These are phyloP conservation scores for Porogramme epimiltina DNA, from an alignment of 1,284 basidiomycete species.

Conservation along the genomic window DNA sequence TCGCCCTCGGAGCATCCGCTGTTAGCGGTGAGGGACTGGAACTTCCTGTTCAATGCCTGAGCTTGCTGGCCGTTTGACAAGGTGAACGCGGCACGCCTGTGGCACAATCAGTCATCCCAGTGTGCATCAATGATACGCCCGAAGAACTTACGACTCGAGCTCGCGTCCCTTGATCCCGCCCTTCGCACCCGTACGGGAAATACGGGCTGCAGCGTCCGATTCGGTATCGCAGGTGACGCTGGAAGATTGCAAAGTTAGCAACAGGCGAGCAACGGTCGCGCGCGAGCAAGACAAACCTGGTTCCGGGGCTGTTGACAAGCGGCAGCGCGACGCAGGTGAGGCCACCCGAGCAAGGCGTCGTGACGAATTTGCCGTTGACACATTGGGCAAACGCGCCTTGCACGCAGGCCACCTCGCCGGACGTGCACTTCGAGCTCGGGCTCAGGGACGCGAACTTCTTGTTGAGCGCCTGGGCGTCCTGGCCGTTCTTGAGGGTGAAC, in stretches of 20 bases:
- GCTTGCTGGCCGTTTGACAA: slow-evolving; percentile 29
- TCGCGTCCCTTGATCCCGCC: slow-evolving; percentile 17
- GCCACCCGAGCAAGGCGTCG: slow-evolving; percentile 42
- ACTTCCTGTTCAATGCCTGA: slow-evolving; percentile 40
- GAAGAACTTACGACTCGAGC: slow-evolving; percentile 12
- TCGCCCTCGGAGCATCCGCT: slow-evolving; percentile 33
- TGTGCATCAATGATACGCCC: too few species aligned
- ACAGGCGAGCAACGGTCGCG: too few species aligned
- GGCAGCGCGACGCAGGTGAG: slow-evolving; percentile 53
- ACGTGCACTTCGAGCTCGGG: slow-evolving; percentile 38
- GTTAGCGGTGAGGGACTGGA: slow-evolving; percentile 25
- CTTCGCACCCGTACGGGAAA: slow-evolving; percentile 17
- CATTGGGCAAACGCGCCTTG: slow-evolving; percentile 40
- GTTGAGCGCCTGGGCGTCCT: slow-evolving; percentile 48
- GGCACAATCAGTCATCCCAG: slow-evolving; percentile 4
- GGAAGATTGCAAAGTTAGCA: background rate
- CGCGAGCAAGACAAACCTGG: slow-evolving; percentile 11
- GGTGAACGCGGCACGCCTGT: slow-evolving; percentile 30
- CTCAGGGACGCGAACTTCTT: slow-evolving; percentile 42
- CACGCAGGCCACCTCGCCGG: slow-evolving; percentile 36
- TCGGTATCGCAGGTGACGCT: slow-evolving; percentile 28
- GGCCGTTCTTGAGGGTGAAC: slow-evolving; percentile 42
- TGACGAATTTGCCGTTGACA: slow-evolving; percentile 41
- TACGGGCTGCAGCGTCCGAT: slow-evolving; percentile 24
- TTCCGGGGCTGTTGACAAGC: slow-evolving; percentile 54